Evolutionary conservation across 441 rosid genomes (phyloP).

Genomic region (Gossypium lobatum): DNA sequence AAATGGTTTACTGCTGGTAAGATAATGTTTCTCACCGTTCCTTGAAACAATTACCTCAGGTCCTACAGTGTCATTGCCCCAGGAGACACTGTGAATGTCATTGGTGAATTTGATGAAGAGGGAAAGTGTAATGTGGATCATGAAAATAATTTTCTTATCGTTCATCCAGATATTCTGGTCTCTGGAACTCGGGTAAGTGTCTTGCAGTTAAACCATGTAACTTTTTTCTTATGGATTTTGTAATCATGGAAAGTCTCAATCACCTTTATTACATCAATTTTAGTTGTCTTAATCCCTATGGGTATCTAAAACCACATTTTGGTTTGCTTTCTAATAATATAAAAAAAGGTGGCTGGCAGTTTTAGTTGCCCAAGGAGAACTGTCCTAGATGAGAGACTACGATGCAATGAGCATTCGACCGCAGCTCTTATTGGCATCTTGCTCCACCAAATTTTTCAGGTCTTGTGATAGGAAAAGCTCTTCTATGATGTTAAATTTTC

Average conservation of each 20-base stretch:
- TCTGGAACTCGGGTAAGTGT: slow-evolving; percentile 87
- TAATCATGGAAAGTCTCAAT: slow-evolving; percentile 1
- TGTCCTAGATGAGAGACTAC: slow-evolving; percentile 92
- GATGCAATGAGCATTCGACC: slow-evolving; percentile 61
- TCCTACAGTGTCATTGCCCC: slow-evolving; percentile 77
- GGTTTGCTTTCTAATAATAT: slow-evolving; percentile 18
- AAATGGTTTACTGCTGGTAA: background rate
- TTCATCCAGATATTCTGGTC: slow-evolving; percentile 85
- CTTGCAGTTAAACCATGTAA: slow-evolving; percentile 2
- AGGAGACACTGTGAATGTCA: slow-evolving; percentile 89
- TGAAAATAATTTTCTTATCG: slow-evolving; percentile 62
- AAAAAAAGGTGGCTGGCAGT: slow-evolving; percentile 82
- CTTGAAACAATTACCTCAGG: slow-evolving; percentile 40
- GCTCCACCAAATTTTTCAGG: slow-evolving; percentile 98
- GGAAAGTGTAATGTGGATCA: slow-evolving; percentile 72
- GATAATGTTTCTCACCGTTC: slow-evolving; percentile 16
- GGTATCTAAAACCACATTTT: slow-evolving; percentile 6
- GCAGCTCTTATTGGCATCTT: slow-evolving; percentile 87
- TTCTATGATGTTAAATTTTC: background rate
- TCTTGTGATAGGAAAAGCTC: slow-evolving; percentile 18
- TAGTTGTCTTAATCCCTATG: slow-evolving; percentile 5
- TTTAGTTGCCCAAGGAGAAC: slow-evolving; percentile 82
- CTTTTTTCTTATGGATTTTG: background rate
- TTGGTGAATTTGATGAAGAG: slow-evolving; percentile 75
- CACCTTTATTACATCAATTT: background rate